These are phyloP conservation scores for Phytophthora tubulina DNA, from an alignment of 352 stramenopile genomes.

Conservation along the genomic window DNA sequence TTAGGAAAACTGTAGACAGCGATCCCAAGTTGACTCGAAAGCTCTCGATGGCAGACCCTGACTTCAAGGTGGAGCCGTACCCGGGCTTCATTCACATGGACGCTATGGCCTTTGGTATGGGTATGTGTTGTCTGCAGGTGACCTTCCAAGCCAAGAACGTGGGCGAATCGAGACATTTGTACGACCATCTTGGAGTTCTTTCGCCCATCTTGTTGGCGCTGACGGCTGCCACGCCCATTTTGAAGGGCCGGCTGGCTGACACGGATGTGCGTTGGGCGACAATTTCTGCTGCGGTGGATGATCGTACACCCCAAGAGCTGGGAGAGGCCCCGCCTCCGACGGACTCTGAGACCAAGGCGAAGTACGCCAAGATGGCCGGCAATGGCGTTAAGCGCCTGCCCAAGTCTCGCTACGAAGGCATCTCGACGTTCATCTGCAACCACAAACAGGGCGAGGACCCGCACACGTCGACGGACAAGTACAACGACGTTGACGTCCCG, in stretches of 20 bases:
- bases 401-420: constrained; percentile 96
- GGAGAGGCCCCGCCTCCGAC: constrained; percentile 50
- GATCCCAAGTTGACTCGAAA: constrained; percentile 56
- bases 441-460: constrained; percentile 88
- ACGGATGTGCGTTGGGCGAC: constrained; percentile 96
- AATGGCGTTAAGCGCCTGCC: constrained; percentile 93
- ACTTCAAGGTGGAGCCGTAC: constrained; percentile 83
- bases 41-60: constrained; percentile 44
- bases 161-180: constrained; percentile 98
- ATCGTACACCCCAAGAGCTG: constrained; percentile 90
- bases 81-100: constrained; percentile 98
- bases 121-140: constrained; percentile 99
- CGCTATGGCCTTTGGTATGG: constrained; percentile 99
- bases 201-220: constrained; percentile 99
- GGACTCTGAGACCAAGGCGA: constrained; percentile 60
- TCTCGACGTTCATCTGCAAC: constrained; percentile 92
- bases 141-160: constrained; percentile 99
- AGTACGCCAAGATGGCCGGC: constrained; percentile 94
- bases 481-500: constrained; percentile 96
- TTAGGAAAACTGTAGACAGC: constrained; percentile 37
- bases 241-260: constrained; percentile 94
- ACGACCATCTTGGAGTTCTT: constrained; percentile 99
- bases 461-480: constrained; percentile 81
- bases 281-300: constrained; percentile 98
- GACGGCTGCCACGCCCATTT: constrained; percentile 98